phyloP scores from a whole-genome alignment of 164 flowering plant genomes.

The Magnolia changhungtana region DNA sequence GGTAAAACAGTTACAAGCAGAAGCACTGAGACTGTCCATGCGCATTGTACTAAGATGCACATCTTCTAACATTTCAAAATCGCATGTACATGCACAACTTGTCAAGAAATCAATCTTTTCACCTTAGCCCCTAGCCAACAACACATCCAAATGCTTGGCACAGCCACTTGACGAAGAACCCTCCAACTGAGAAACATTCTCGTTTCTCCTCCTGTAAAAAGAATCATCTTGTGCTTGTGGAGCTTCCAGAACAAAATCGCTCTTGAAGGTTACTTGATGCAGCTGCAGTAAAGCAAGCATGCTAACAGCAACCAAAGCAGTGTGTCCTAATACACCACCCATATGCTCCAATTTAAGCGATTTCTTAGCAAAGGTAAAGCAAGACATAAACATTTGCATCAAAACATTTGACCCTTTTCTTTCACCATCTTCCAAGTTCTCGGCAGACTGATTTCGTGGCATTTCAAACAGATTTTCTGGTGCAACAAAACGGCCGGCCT shows the following conservation, averaged over 20 bases:
- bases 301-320: constrained; percentile 71
- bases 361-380: constrained; percentile 49
- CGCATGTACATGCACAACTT: constrained; percentile 1
- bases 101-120: neutral
- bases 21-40: neutral
- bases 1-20: neutral
- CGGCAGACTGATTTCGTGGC: constrained; percentile 31
- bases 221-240: constrained; percentile 15
- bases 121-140: constrained; percentile 28
- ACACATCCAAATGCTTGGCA: constrained; percentile 24
- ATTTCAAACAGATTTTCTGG: constrained; percentile 50
- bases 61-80: constrained; percentile 9
- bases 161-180: constrained; percentile 11
- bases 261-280: constrained; percentile 19
- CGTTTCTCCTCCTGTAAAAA: constrained; percentile 9
- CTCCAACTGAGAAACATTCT: constrained; percentile 1
- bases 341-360: constrained; percentile 51
- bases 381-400: constrained; percentile 45
- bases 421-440: constrained; percentile 20
- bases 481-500: constrained; percentile 43
- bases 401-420: constrained; percentile 43
- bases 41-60: neutral
- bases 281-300: constrained; percentile 54
- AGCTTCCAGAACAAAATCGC: constrained; percentile 9
- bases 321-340: constrained; percentile 76